Conservation (phyloP, 495 filamentous ascomycete genomes). For the Penicillium bovifimosum region DNA sequence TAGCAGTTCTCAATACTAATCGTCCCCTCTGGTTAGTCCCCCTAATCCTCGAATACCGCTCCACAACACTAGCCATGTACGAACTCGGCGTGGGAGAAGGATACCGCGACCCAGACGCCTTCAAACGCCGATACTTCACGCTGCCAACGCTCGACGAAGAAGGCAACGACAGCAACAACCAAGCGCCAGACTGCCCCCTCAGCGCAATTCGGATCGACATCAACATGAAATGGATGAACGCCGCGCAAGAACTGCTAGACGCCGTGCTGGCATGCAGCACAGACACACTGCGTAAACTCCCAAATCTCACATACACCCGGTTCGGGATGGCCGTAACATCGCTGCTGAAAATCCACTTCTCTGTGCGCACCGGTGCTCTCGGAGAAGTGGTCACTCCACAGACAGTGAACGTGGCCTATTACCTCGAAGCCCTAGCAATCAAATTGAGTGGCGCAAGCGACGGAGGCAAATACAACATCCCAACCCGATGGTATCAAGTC, state of each 20-base stretch:
- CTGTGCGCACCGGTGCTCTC: constrained; percentile 38
- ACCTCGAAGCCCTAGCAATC: constrained; percentile 37
- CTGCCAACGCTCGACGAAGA: constrained; percentile 35
- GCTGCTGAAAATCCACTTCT: constrained; percentile 47
- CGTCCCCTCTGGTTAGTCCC: constrained; percentile 34
- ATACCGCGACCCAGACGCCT: constrained; percentile 44
- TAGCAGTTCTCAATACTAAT: constrained; percentile 20
- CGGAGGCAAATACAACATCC: constrained; percentile 34
- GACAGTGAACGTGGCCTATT: constrained; percentile 41
- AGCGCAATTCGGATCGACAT: constrained; percentile 44
- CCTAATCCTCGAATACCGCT: constrained; percentile 44
- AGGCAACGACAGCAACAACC: constrained; percentile 4
- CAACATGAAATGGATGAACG: constrained; percentile 45
- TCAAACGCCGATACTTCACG: constrained; percentile 34
- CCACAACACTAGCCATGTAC: constrained; percentile 43
- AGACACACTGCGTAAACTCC: constrained; percentile 38
- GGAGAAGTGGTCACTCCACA: constrained; percentile 40
- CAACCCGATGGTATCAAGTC: constrained; percentile 34
- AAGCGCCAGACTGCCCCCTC: constrained; percentile 22
- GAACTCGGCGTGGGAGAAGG: constrained; percentile 48
- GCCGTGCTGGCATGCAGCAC: constrained; percentile 37
- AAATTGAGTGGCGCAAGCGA: constrained; percentile 38
- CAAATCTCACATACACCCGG: constrained; percentile 44
- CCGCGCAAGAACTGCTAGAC: constrained; percentile 45
- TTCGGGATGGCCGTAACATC: constrained; percentile 40